Percentiles rank a stretch among this genome's conserved stretches.
These are phyloP conservation scores for Canavalia ensiformis DNA, from an alignment of 306 rosid species.

Conservation along the genomic window DNA sequence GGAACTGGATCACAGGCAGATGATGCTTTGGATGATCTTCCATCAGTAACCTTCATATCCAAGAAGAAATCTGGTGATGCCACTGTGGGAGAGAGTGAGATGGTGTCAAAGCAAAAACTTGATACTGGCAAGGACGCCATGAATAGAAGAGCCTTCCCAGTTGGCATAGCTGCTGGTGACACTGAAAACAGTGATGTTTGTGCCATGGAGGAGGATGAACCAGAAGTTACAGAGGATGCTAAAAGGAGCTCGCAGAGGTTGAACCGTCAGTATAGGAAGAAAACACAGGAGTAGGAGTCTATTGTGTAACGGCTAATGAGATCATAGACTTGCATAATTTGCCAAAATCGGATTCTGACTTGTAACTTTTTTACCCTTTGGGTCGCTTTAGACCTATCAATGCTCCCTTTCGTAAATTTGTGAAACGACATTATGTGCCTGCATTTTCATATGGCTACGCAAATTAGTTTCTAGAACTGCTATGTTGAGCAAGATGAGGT, in stretches of 20 bases:
- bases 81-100: conserved; percentile 62
- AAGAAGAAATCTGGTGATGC: conserved; percentile 78
- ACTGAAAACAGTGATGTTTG: conserved; percentile 63
- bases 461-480: conserved; percentile 24
- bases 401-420: not conserved
- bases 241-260: conserved; percentile 59
- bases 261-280: conserved; percentile 77
- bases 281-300: conserved; percentile 57
- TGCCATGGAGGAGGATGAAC: conserved; percentile 96
- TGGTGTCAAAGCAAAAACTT: conserved; percentile 52
- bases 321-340: conserved; percentile 30
- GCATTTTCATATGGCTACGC: not conserved
- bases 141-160: conserved; percentile 51
- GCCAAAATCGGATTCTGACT: not conserved
- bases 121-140: conserved; percentile 57
- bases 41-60: conserved; percentile 76
- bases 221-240: conserved; percentile 47
- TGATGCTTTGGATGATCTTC: conserved; percentile 62
- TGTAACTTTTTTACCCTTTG: not conserved
- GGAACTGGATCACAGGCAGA: conserved; percentile 48
- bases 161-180: conserved; percentile 63
- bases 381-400: not conserved
- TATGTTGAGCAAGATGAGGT: not conserved
- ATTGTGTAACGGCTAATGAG: conserved; percentile 18
- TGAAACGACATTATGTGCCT: conserved; percentile 40